Percentiles rank a stretch among this genome's conserved stretches.
These are phyloP conservation scores for Tetracentron sinense DNA, from an alignment of 164 flowering plant species.

Conservation along the genomic window DNA sequence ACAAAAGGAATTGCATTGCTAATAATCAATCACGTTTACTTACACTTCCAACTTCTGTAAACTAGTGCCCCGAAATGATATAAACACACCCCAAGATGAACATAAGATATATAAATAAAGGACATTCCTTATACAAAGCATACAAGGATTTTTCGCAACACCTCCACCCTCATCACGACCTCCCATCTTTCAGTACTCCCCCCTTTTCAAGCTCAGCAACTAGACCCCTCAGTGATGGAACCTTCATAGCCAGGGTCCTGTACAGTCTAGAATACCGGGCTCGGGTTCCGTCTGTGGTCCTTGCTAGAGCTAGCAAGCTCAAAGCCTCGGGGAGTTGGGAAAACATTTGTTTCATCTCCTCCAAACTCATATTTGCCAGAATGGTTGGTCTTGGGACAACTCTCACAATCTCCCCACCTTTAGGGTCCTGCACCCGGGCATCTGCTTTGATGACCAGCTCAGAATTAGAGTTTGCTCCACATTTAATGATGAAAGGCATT, in stretches of 20 bases:
- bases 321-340: conserved; percentile 83
- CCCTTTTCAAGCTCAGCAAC: conserved; percentile 91
- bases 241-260: conserved; percentile 93
- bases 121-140: background rate
- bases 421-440: conserved; percentile 80
- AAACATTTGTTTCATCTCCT: conserved; percentile 81
- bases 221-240: conserved; percentile 80
- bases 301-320: conserved; percentile 82
- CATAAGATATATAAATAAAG: background rate
- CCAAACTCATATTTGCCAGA: conserved; percentile 75
- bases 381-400: conserved; percentile 90
- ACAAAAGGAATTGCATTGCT: too few species aligned
- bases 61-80: too few species aligned
- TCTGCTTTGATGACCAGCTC: conserved; percentile 95
- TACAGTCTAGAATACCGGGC: conserved; percentile 93
- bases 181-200: conserved; percentile 77
- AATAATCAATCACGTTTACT: too few species aligned
- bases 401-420: conserved; percentile 87
- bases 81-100: background rate
- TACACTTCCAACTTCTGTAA: too few species aligned
- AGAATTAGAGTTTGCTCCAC: conserved; percentile 87
- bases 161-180: too few species aligned
- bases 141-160: too few species aligned
- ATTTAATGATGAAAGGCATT: conserved; percentile 85
- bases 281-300: conserved; percentile 94